Base-by-base conservation (phyloP, 768 basidiomycete genomes). In the Tricholoma sp. region DNA sequence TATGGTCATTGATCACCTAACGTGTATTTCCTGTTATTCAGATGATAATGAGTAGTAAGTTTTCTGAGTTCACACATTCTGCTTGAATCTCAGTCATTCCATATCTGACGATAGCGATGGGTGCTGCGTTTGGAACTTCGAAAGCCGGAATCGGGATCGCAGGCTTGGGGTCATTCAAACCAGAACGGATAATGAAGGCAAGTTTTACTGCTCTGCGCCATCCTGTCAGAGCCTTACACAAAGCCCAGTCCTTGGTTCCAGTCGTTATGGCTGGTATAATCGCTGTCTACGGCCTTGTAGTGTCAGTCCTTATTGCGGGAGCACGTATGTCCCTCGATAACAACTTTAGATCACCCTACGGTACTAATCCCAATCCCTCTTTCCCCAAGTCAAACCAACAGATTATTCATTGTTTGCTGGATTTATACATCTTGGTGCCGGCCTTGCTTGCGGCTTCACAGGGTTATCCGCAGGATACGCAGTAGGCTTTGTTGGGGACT, bases 261-360 rank as follows among this genome's bases (percentile, higher is more conserved):
- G 94, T 97, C 34, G 94, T 98, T 71, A 97, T 98, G 94, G 91
- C 93, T 57, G 94, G 95, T 75, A 97, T 97, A 71, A 95, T 97
- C 63, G 94, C 95, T 29, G 95, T 98, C 35, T 98, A 98, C 68
- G 95, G 95, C 7, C 81, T 98, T 41, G 96, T 98, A 8, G 95
- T 98, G 12, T 91, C 92, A 3, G 95, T 98, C 29, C 82, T 98
- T 56, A 97, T 97, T 59, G 81, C 89, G 16, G 91, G 91, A 56
- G 66, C 73, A 60, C 56, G 77, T 80, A 61, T 60, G 80, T 74
- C 53, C 19, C 50, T 50, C 41, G 35, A 50, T 19, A 56, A 29
- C 22, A 16, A 4, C 16, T 9, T n/a, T 29, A 9, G 2, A 29
- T 50, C 7, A 5, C 53, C 60, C 11, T n/a, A n/a, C n/a, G n/a